These are phyloP conservation scores for Chaetomiaceae sp. DNA, from an alignment of 2,329 filamentous ascomycete genomes.

Conservation along the genomic window DNA sequence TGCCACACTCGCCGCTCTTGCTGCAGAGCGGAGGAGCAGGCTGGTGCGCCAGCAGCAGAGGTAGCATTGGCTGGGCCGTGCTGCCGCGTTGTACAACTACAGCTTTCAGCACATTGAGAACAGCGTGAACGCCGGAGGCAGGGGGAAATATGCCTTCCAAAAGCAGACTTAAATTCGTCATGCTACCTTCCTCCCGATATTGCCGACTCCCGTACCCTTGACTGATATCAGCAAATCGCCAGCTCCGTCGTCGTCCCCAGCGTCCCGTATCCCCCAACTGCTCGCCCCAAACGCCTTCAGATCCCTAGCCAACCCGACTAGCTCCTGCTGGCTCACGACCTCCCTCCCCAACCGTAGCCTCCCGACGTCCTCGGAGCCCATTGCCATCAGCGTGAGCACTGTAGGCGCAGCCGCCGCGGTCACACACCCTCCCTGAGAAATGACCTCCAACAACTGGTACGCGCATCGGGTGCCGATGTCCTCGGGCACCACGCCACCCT, in stretches of 20 bases:
- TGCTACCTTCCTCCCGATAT: constrained; percentile 84
- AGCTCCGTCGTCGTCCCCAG: constrained; percentile 55
- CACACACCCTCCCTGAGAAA: constrained; percentile 77
- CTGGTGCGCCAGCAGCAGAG: constrained; percentile 21
- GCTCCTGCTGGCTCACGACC: constrained; percentile 72
- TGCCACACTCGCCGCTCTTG: constrained; percentile 47
- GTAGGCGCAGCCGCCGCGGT: constrained; percentile 65
- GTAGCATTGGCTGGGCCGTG: constrained; percentile 9
- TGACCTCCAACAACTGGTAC: constrained; percentile 78
- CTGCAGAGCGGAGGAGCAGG: constrained; percentile 38
- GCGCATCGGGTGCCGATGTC: constrained; percentile 86
- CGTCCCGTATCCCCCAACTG: constrained; percentile 82
- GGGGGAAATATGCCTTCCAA: background rate
- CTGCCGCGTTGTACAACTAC: background rate
- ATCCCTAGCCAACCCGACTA: constrained; percentile 76
- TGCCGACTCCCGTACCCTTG: constrained; percentile 88
- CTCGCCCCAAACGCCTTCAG: constrained; percentile 82
- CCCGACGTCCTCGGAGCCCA: constrained; percentile 95
- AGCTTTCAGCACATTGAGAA: background rate
- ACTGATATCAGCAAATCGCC: constrained; percentile 80
- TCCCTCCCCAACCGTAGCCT: constrained; percentile 75
- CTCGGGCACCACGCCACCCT: constrained; percentile 79
- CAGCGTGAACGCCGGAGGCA: background rate
- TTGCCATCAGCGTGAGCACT: constrained; percentile 86
- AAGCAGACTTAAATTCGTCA: constrained; percentile 26